Percentiles rank a stretch among this genome's conserved stretches.
phyloP scores from a whole-genome alignment of 345 rosid genomes.

The Mangifera indica region DNA sequence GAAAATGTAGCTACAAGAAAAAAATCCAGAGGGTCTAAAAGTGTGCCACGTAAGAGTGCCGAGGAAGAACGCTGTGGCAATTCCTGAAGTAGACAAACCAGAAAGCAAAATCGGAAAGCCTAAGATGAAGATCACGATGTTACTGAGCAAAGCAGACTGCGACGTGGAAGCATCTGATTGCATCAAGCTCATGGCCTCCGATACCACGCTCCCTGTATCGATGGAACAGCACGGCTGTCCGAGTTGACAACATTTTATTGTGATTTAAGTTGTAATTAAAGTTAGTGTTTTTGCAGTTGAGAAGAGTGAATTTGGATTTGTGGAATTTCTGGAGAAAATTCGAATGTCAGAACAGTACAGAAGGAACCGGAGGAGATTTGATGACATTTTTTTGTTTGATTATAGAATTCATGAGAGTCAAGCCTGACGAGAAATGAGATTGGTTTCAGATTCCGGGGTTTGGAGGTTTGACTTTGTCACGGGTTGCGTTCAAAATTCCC shows the following conservation, averaged over 20 bases:
- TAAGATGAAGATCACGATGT: constrained; percentile 60
- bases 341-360: constrained; percentile 20
- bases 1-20: constrained; percentile 78
- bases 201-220: constrained; percentile 43
- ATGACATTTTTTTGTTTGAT: too few species aligned
- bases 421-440: too few species aligned
- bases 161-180: constrained; percentile 70
- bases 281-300: neutral
- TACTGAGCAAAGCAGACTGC: constrained; percentile 75
- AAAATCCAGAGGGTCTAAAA: constrained; percentile 79
- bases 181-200: constrained; percentile 52
- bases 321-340: constrained; percentile 20
- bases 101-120: constrained; percentile 77
- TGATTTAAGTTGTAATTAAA: too few species aligned
- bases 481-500: neutral
- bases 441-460: neutral
- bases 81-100: constrained; percentile 79
- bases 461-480: neutral
- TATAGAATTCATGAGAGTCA: too few species aligned
- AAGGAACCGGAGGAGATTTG: constrained; percentile 20
- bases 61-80: constrained; percentile 77
- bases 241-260: constrained; percentile 27
- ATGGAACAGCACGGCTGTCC: constrained; percentile 30
- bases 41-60: constrained; percentile 97
- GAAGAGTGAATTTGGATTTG: neutral